Percentiles rank a stretch among this genome's conserved stretches.
phyloP scores from a whole-genome alignment of 768 basidiomycete species.

The Gloeopeniophorella convolvens region DNA sequence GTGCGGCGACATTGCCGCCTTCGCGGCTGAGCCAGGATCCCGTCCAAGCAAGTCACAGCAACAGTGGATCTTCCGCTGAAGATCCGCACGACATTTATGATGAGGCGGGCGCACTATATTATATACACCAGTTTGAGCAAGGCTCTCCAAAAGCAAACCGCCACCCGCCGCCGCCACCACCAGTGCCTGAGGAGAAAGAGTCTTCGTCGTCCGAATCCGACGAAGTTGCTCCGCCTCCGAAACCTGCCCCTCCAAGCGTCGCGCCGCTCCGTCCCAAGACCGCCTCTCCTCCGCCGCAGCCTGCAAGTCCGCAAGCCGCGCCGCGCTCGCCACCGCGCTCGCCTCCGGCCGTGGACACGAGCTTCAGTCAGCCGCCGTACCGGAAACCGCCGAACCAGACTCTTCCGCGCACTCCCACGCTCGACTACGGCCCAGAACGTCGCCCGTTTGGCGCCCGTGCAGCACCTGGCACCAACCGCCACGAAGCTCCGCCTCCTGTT shows the following conservation, averaged over 20 bases:
- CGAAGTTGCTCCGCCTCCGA: neutral
- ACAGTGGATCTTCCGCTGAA: constrained; percentile 14
- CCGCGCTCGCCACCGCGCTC: neutral
- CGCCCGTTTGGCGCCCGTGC: constrained; percentile 86
- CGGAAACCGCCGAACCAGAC: constrained; percentile 21
- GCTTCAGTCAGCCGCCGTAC: constrained; percentile 6
- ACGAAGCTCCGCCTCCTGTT: neutral
- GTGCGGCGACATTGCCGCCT: neutral
- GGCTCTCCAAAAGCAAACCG: constrained; percentile 10
- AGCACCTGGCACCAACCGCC: constrained; percentile 30
- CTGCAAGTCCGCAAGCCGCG: neutral
- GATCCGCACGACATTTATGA: constrained; percentile 35
- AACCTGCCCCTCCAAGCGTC: neutral
- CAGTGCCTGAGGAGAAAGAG: constrained; percentile 34
- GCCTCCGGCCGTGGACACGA: neutral
- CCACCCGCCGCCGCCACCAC: constrained; percentile 11
- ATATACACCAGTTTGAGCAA: constrained; percentile 54
- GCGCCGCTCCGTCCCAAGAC: constrained; percentile 18
- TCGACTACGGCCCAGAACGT: constrained; percentile 14
- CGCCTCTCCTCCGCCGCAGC: constrained; percentile 4
- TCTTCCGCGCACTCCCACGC: constrained; percentile 16
- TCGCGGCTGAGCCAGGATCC: constrained; percentile 17
- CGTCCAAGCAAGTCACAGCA: constrained; percentile 14
- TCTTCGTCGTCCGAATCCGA: constrained; percentile 14
- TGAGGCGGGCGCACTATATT: constrained; percentile 62